These are phyloP conservation scores for Polytrichum formosum DNA, from an alignment of 225 moss, liverwort and hornwort species.

Conservation along the genomic window DNA sequence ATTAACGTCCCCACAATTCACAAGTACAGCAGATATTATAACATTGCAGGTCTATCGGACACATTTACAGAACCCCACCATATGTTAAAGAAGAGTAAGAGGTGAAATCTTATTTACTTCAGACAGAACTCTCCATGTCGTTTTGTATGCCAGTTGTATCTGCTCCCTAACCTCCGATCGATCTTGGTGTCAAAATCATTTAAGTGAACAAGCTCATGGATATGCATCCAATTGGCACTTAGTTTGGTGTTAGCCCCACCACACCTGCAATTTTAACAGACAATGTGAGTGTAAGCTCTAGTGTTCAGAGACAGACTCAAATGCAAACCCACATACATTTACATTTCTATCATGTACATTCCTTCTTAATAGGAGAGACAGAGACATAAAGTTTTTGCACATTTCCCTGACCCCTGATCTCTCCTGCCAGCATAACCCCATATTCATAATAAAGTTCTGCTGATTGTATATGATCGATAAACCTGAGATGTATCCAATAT, in stretches of 20 bases:
- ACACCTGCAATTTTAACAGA: conserved; percentile 36
- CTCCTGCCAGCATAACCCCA: neutral
- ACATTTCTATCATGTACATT: neutral
- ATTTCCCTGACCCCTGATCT: neutral
- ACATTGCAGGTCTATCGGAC: conserved; percentile 16
- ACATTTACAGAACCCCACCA: conserved; percentile 9
- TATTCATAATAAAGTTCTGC: too few relatives aligned
- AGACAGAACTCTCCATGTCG: conserved; percentile 24
- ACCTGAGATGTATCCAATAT: too few relatives aligned
- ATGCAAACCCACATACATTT: neutral
- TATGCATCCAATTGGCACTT: conserved; percentile 6
- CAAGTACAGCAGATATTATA: conserved; percentile 11
- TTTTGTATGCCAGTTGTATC: neutral
- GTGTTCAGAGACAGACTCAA: neutral
- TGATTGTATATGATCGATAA: too few relatives aligned
- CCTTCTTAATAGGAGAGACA: neutral
- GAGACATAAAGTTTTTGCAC: neutral
- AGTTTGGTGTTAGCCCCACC: conserved; percentile 52
- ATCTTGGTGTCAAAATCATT: conserved; percentile 1
- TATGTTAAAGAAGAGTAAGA: conserved; percentile 10
- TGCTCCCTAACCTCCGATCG: conserved; percentile 10
- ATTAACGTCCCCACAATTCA: conserved; percentile 40
- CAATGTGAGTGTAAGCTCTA: too few relatives aligned
- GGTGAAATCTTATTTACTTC: conserved; percentile 23
- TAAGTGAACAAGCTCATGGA: conserved; percentile 12